phyloP scores from a whole-genome alignment of 2,329 filamentous ascomycete species.

The Pezicula neosporulosa region DNA sequence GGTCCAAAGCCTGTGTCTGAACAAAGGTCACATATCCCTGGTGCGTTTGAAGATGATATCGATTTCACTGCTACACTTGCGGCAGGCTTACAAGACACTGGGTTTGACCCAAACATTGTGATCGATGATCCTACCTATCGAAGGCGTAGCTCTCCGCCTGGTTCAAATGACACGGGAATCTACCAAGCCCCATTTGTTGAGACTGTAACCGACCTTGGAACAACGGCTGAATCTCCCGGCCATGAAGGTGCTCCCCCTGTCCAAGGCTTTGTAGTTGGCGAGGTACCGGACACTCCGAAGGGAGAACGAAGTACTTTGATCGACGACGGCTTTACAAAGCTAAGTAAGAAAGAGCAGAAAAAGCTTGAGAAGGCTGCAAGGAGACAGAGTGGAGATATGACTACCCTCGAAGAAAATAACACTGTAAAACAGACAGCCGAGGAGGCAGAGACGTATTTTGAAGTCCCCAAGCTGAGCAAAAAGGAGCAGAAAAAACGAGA shows the following conservation, averaged over 20 bases:
- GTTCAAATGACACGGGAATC: slow-evolving; percentile 46
- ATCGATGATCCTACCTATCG: slow-evolving; percentile 63
- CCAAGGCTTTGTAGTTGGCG: slow-evolving; percentile 44
- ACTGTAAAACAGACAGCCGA: slow-evolving; percentile 12
- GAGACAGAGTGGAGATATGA: slow-evolving; percentile 17
- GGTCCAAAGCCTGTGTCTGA: slow-evolving; percentile 54
- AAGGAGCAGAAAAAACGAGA: slow-evolving; percentile 47
- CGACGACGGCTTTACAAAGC: slow-evolving; percentile 27
- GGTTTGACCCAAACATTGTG: slow-evolving; percentile 69
- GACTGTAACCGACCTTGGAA: slow-evolving; percentile 40
- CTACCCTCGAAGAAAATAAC: slow-evolving; percentile 11
- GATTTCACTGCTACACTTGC: slow-evolving; percentile 68
- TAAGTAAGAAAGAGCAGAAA: slow-evolving; percentile 37
- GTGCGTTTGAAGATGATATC: slow-evolving; percentile 63
- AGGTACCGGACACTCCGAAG: slow-evolving; percentile 39
- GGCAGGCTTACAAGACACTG: slow-evolving; percentile 64
- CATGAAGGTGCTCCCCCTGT: slow-evolving; percentile 22
- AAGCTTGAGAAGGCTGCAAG: slow-evolving; percentile 40
- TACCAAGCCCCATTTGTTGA: slow-evolving; percentile 50
- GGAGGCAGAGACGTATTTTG: slow-evolving; percentile 24
- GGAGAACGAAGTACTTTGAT: slow-evolving; percentile 30
- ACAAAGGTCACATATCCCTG: slow-evolving; percentile 53
- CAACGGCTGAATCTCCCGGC: slow-evolving; percentile 9
- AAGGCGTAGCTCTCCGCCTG: slow-evolving; percentile 60
- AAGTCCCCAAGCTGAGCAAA: slow-evolving; percentile 37